Conservation (phyloP, 2,329 filamentous ascomycete genomes). For the Dendryphion nanum region DNA sequence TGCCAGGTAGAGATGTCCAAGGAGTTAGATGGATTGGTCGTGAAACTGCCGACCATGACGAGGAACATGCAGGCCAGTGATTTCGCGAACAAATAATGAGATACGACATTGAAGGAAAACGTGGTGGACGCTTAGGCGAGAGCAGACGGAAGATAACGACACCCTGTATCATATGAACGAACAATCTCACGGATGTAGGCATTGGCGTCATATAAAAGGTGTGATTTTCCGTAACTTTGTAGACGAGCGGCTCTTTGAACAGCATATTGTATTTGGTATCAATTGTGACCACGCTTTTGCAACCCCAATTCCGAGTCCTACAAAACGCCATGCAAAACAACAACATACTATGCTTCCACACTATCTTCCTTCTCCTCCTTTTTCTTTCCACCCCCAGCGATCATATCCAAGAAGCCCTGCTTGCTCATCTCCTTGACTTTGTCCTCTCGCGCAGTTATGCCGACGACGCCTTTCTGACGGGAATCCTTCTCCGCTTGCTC, state of each 20-base stretch:
- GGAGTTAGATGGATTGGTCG: slow-evolving; percentile 81
- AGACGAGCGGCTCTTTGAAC: not conserved
- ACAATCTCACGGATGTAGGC: no score
- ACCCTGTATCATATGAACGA: no score
- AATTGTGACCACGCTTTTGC: no score
- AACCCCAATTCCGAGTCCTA: no score
- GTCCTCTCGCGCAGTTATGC: slow-evolving; percentile 74
- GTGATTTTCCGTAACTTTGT: no score
- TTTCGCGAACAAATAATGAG: slow-evolving; percentile 54
- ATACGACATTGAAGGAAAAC: not conserved
- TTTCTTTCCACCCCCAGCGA: slow-evolving; percentile 59
- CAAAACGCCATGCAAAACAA: no score
- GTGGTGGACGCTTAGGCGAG: not conserved
- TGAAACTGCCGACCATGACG: slow-evolving; percentile 89
- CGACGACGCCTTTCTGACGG: slow-evolving; percentile 71
- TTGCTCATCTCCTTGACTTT: slow-evolving; percentile 95
- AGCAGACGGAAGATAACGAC: no score
- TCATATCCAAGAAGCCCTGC: slow-evolving; percentile 92
- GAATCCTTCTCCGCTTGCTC: slow-evolving; percentile 71
- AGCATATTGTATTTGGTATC: not conserved
- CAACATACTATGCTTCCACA: slow-evolving; percentile 13
- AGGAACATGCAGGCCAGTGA: slow-evolving; percentile 94
- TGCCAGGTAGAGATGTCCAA: slow-evolving; percentile 92
- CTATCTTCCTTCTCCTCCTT: slow-evolving; percentile 19
- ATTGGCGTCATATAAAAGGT: no score